Evolutionary conservation across 305 asterid species (phyloP).

Genomic region (Rubia balearica): DNA sequence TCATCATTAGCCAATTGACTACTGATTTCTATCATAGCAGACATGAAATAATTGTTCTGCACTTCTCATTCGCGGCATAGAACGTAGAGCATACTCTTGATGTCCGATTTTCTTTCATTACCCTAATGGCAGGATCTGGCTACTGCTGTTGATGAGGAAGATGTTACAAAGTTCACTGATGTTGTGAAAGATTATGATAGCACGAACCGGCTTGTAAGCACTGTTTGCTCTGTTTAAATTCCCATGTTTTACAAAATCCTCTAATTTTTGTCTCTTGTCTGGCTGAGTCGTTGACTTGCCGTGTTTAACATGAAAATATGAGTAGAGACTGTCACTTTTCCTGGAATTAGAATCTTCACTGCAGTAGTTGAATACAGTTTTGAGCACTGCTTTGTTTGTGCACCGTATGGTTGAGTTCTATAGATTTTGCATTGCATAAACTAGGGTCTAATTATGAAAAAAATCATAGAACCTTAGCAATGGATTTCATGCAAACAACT

Average conservation of each 20-base stretch:
- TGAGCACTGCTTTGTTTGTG: neutral
- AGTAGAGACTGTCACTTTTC: neutral
- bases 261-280: neutral
- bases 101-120: neutral
- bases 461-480: neutral
- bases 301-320: neutral
- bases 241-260: neutral
- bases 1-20: neutral
- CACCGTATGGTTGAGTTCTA: neutral
- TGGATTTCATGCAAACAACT: neutral
- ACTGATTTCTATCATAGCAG: neutral
- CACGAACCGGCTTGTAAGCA: constrained; percentile 83
- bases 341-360: neutral
- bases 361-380: neutral
- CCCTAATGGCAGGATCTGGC: constrained; percentile 59
- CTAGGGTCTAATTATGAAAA: neutral
- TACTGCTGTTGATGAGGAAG: constrained; percentile 88
- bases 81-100: neutral
- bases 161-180: constrained; percentile 74
- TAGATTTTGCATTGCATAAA: neutral
- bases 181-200: constrained; percentile 93
- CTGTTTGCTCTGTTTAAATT: constrained; percentile 6
- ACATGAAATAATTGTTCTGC: neutral
- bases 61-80: neutral
- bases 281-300: neutral